Conservation (phyloP, 495 filamentous ascomycete species). For the Neurospora sp. region DNA sequence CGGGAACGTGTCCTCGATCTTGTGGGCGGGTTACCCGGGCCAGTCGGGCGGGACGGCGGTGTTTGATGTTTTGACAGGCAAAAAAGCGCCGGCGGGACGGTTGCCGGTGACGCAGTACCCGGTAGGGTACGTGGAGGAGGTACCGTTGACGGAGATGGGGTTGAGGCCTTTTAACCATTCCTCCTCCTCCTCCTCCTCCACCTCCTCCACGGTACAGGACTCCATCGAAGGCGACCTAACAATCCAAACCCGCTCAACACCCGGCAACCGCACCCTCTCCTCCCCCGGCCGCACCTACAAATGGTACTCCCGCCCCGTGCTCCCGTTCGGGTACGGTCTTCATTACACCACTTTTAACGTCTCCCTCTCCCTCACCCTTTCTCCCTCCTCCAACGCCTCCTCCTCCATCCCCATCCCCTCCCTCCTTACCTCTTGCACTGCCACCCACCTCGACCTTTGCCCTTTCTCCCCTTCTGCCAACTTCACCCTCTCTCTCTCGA, state of each 20-base stretch:
- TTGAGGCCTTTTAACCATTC: slow-evolving; percentile 19
- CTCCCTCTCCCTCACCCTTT: background rate
- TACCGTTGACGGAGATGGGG: slow-evolving; percentile 31
- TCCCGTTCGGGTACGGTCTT: slow-evolving; percentile 39
- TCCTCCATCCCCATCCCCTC: slow-evolving; percentile 14
- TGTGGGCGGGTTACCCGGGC: slow-evolving; percentile 43
- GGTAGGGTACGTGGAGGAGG: slow-evolving; percentile 23
- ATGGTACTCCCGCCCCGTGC: slow-evolving; percentile 27
- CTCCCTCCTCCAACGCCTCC: slow-evolving; percentile 14
- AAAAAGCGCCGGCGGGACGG: slow-evolving; percentile 43
- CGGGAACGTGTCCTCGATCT: slow-evolving; percentile 40
- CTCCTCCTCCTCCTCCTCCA: too few species aligned
- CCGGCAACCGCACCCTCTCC: background rate
- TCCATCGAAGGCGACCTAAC: background rate
- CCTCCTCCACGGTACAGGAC: too few species aligned
- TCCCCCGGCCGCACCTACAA: slow-evolving; percentile 34
- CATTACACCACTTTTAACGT: slow-evolving; percentile 41
- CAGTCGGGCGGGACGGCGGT: slow-evolving; percentile 43
- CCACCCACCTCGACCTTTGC: slow-evolving; percentile 29
- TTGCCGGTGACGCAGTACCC: slow-evolving; percentile 47
- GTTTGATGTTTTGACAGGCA: slow-evolving; percentile 40
- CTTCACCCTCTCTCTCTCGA: slow-evolving; percentile 15
- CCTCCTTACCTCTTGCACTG: slow-evolving; percentile 15
- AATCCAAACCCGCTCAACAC: background rate
- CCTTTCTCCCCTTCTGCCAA: slow-evolving; percentile 25